Evolutionary conservation across 331 rosid species (phyloP), one percentile per base, ranked within the genome.

Genomic region (Pyrus hybrid): DNA sequence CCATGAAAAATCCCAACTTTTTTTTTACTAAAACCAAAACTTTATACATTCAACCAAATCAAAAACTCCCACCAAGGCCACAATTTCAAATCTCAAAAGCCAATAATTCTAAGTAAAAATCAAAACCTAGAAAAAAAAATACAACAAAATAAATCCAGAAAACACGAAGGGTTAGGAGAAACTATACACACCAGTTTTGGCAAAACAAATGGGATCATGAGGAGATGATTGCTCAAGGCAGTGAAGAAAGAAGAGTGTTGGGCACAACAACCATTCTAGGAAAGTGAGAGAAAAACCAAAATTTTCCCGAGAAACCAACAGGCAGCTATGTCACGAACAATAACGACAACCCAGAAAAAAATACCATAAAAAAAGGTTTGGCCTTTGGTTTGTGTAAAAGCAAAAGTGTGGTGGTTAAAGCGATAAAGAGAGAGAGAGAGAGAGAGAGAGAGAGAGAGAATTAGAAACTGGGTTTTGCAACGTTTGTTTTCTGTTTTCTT

Each of bases 41-140:
- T 68, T 63, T 7, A 57, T 71, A 29, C 72, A 33, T 35, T 66
- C 73, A 73, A 63, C 76, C 58, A 69, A 78, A 80, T 71, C 81
- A 69, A 17, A 7, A 53, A 45, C 79, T 74, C 64, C 82, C 21
- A 18, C 1, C 74, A 33, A 41, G 18, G 13, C 76, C 16, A 61
- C 22, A 65, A 70, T 28, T 81, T 72, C 84, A 85, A 82, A 91
- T 91, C 96, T 90, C 75, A 43, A 22, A 10, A 45, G n/a, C 21
- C 69, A 23, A 74, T 71, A 37, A 33, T 57, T 60, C 69, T 6
- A 67, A 23, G 63, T 33, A 14, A 57, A 68, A 64, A 45, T 21
- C 74, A 79, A 73, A 83, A 72, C 33, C 79, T 63, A 74, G 68
- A n/a, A n/a, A n/a, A 26, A 67, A 66, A 73, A 23, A 23, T 10